Conservation (phyloP, 2,329 filamentous ascomycete species). For the Bipolaris oryzae region DNA sequence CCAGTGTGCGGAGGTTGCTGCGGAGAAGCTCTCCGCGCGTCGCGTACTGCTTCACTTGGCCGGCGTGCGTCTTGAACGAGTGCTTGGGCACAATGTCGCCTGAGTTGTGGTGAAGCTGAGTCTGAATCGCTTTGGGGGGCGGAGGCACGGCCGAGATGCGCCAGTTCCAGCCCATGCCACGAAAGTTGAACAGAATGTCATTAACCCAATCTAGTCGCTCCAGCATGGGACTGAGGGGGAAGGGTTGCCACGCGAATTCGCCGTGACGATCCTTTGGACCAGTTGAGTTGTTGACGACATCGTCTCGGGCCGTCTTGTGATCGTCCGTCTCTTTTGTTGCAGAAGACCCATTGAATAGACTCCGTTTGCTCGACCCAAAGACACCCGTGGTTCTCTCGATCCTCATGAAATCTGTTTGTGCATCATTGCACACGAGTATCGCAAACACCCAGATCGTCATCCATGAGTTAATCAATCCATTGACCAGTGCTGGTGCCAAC, state of each 20-base stretch:
- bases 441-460: conserved; percentile 60
- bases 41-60: conserved; percentile 48
- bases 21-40: conserved; percentile 43
- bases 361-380: conserved; percentile 15
- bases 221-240: conserved; percentile 53
- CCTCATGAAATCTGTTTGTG: conserved; percentile 61
- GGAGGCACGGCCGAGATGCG: conserved; percentile 57
- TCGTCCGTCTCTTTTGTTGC: background rate
- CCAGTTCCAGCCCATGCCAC: conserved; percentile 67
- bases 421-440: conserved; percentile 62
- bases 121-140: conserved; percentile 50
- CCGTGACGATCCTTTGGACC: conserved; percentile 41
- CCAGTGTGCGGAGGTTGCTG: conserved; percentile 49
- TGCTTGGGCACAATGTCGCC: conserved; percentile 21
- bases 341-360: background rate
- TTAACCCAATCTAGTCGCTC: conserved; percentile 64
- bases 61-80: conserved; percentile 30
- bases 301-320: conserved; percentile 3
- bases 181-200: conserved; percentile 63
- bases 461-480: conserved; percentile 62
- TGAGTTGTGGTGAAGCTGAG: conserved; percentile 43
- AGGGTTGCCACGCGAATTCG: conserved; percentile 60
- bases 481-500: conserved; percentile 60
- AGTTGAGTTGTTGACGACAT: conserved; percentile 21
- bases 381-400: conserved; percentile 55